Base-by-base conservation (phyloP, 2,329 filamentous ascomycete genomes). In the Fusarium agapanthi region DNA sequence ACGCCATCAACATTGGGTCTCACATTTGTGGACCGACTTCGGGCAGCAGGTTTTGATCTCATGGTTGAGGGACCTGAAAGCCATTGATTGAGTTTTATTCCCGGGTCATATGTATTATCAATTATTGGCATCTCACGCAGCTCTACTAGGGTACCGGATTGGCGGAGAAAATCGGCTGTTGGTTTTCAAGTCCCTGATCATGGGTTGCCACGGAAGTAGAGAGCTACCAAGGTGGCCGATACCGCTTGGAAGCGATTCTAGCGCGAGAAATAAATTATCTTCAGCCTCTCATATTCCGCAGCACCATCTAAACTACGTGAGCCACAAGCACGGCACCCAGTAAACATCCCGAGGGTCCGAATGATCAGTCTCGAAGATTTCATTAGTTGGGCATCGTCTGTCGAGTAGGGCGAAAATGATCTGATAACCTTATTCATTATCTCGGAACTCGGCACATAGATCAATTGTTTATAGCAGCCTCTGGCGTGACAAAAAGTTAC, bases 381-480 rank as follows among this genome's bases (percentile, higher is more conserved):
- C 30, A 14, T n/a, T 13, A 13, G 13, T 47, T 57, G 11, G 40
- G n/a, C 54, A 35, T 26, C 20, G 32, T 28, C 7, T 13, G 4
- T 47, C 13, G 6, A 57, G 26, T 28, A 35, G 16, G 30, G n/a
- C 40, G n/a, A 18, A 9, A 57, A 57, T 57, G 30, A 57, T 57
- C 54, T 47, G 54, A 57, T 57, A 57, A 57, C 40, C 30, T 57
- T 57, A 57, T 26, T 57, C 35, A 32, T 47, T 45, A 57, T 57
- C 30, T 45, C 54, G 54, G 54, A 47, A 57, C 30, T 57, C 54
- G 54, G 54, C 54, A 57, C 54, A 45, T 47, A 47, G 40, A 57
- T 57, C 30, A 32, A 13, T 38, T 1, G 4, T 28, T 10, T 28
- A 16, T 14, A 14, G 24, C 34, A 53, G 34, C 50, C 24, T 53